phyloP scores from a whole-genome alignment of 345 rosid genomes.

The Bruguiera sexangula region DNA sequence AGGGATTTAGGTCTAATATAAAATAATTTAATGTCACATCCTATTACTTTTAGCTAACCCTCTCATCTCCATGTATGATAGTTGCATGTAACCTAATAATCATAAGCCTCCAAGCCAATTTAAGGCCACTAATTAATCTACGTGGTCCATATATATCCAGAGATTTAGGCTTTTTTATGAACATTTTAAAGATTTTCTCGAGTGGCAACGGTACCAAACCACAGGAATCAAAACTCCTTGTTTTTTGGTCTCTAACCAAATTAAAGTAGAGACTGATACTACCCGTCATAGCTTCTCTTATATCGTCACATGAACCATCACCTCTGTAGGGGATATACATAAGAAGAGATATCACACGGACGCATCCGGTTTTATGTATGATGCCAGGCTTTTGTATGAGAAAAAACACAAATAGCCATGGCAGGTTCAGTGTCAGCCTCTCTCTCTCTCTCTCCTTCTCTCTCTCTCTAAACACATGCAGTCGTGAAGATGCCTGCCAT shows the following conservation, averaged over 20 bases:
- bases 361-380: background rate
- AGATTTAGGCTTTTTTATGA: constrained; percentile 30
- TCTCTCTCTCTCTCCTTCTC: too few relatives aligned
- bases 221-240: constrained; percentile 1
- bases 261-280: background rate
- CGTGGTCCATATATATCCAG: constrained; percentile 18
- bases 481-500: too few relatives aligned
- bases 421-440: too few relatives aligned
- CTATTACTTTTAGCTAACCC: background rate
- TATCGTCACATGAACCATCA: constrained; percentile 1
- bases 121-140: too few relatives aligned
- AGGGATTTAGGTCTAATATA: background rate
- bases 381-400: background rate
- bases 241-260: background rate
- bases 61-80: background rate
- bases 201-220: constrained; percentile 14
- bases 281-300: background rate
- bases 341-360: background rate
- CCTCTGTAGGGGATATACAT: background rate
- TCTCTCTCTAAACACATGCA: too few relatives aligned
- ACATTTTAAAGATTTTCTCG: constrained; percentile 1
- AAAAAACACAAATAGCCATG: too few relatives aligned
- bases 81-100: constrained; percentile 18
- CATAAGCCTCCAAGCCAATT: background rate
- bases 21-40: background rate